Evolutionary conservation across 768 basidiomycete genomes (phyloP).

Genomic region (Amanita thiersii): DNA sequence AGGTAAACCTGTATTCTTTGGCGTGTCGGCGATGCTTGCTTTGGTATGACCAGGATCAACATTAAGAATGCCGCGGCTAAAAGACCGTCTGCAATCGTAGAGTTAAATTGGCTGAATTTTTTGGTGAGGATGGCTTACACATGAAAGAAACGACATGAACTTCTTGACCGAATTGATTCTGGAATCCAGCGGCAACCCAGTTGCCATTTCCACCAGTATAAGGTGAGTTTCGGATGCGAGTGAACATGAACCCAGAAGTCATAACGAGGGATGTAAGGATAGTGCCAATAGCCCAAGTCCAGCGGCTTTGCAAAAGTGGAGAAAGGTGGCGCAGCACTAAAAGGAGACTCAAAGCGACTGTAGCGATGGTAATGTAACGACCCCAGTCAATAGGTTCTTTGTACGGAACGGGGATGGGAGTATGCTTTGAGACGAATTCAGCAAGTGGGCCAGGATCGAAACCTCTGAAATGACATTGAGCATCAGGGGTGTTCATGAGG

Average conservation of each 20-base stretch:
- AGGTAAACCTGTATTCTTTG: conserved; percentile 87
- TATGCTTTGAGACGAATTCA: conserved; percentile 61
- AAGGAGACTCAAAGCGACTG: conserved; percentile 37
- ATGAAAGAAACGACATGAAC: conserved; percentile 78
- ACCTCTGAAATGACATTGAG: conserved; percentile 44
- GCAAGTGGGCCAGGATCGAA: conserved; percentile 77
- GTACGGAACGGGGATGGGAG: conserved; percentile 79
- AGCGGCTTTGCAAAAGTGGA: conserved; percentile 61
- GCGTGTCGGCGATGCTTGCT: conserved; percentile 58
- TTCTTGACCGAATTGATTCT: conserved; percentile 90
- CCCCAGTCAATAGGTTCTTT: conserved; percentile 70
- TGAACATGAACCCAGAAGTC: conserved; percentile 96
- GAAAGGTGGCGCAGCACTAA: conserved; percentile 52
- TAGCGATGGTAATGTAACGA: conserved; percentile 37
- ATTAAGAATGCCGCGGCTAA: conserved; percentile 73
- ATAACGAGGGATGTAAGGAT: conserved; percentile 67
- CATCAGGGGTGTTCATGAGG: background rate
- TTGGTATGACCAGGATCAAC: conserved; percentile 75
- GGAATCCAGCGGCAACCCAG: conserved; percentile 86
- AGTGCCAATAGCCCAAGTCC: conserved; percentile 65
- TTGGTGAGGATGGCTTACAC: conserved; percentile 38
- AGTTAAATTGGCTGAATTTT: background rate
- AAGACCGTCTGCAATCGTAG: conserved; percentile 61
- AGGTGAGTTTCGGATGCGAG: conserved; percentile 78
- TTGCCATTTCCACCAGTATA: conserved; percentile 54